A percentile compares a stretch with the other conserved stretches of the same genome.
Evolutionary conservation across 768 basidiomycete species (phyloP).

Genomic region (Termitomyces sp.): DNA sequence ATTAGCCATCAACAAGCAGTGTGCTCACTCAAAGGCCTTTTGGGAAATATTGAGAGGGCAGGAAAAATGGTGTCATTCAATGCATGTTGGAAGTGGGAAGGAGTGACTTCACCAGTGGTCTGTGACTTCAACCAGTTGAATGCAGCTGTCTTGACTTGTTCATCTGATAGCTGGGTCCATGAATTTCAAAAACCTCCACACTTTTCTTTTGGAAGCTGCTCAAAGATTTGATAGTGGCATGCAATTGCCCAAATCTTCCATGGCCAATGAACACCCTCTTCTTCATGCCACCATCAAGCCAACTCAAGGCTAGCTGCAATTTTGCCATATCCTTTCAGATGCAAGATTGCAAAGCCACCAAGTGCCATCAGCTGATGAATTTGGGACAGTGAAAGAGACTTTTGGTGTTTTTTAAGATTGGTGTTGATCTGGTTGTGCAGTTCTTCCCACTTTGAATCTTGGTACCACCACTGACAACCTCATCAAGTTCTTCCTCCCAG

Average conservation of each 20-base stretch:
- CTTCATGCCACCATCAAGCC: too few species aligned
- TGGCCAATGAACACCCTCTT: neutral
- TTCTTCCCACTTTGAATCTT: neutral
- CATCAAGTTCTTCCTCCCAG: neutral
- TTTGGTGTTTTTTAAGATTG: neutral
- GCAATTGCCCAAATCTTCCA: neutral
- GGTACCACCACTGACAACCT: neutral
- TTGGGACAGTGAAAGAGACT: neutral
- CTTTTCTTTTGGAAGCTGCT: neutral
- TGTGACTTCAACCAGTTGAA: neutral
- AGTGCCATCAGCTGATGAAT: too few species aligned
- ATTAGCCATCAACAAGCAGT: neutral
- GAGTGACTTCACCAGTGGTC: neutral
- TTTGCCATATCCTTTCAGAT: too few species aligned
- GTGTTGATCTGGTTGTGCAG: neutral
- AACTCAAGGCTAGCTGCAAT: too few species aligned
- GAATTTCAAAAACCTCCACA: neutral
- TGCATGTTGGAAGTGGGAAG: neutral
- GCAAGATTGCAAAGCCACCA: too few species aligned
- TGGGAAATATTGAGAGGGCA: neutral
- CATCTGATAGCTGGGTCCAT: neutral
- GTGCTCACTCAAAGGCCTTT: neutral
- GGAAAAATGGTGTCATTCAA: neutral
- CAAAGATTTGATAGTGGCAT: neutral
- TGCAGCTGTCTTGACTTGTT: neutral